Conservation (phyloP, 768 basidiomycete species). For the Boletus sensibilis region DNA sequence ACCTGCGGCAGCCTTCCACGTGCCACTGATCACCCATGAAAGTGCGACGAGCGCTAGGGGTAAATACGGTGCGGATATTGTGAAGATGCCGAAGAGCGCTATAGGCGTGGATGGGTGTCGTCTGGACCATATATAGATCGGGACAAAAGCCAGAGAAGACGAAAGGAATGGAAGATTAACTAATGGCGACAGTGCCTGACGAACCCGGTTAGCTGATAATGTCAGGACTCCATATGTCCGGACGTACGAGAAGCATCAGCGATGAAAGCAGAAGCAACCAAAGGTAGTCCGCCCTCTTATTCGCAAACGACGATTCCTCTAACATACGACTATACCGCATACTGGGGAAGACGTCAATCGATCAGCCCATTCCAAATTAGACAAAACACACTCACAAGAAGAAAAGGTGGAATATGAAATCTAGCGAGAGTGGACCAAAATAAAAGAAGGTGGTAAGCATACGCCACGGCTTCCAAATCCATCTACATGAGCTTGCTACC, state of each 20-base stretch:
- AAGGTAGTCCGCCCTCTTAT: constrained; percentile 89
- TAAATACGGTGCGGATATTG: constrained; percentile 93
- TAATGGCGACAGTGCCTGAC: constrained; percentile 75
- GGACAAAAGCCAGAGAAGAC: constrained; percentile 88
- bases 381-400: constrained; percentile 75
- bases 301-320: constrained; percentile 94
- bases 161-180: constrained; percentile 94
- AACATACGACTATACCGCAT: constrained; percentile 97
- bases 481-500: constrained; percentile 13
- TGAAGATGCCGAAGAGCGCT: constrained; percentile 91
- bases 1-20: constrained; percentile 79
- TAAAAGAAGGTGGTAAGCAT: constrained; percentile 91
- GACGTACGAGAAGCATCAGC: constrained; percentile 76
- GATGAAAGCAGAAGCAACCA: constrained; percentile 89
- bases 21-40: constrained; percentile 79
- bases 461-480: constrained; percentile 70
- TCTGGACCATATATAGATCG: constrained; percentile 96
- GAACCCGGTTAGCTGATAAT: not conserved
- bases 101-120: constrained; percentile 95
- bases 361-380: not conserved
- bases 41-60: constrained; percentile 89
- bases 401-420: constrained; percentile 96
- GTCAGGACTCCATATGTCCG: not conserved
- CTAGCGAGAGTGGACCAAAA: constrained; percentile 90
- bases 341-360: constrained; percentile 40